These are phyloP conservation scores for Zoysia japonica DNA, from an alignment of 176 grass and related monocot species.

Conservation along the genomic window DNA sequence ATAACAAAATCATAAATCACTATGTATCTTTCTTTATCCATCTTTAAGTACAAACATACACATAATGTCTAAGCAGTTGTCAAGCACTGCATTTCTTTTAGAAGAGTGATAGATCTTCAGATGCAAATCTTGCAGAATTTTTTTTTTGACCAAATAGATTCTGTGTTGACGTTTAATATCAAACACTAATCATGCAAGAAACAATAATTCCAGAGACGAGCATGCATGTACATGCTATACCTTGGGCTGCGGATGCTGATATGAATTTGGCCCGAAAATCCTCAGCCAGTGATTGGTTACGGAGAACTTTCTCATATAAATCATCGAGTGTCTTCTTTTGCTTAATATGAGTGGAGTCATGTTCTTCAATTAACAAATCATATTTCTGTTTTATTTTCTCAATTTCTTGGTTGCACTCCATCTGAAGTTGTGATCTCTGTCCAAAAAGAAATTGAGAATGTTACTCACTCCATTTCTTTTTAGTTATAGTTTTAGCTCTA, in stretches of 20 bases:
- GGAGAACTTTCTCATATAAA: slow-evolving; percentile 64
- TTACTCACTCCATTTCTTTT: too few species aligned
- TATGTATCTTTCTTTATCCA: not conserved
- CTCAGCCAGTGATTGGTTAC: slow-evolving; percentile 82
- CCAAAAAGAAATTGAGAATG: slow-evolving; percentile 23
- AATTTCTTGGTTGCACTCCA: slow-evolving; percentile 65
- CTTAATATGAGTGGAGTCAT: slow-evolving; percentile 56
- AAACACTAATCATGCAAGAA: slow-evolving; percentile 22
- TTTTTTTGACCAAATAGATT: not conserved
- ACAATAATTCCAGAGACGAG: slow-evolving; percentile 30
- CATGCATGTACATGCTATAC: slow-evolving; percentile 34
- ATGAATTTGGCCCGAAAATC: slow-evolving; percentile 92
- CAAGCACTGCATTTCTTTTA: not conserved
- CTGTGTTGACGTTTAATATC: not conserved
- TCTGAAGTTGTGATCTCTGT: slow-evolving; percentile 62
- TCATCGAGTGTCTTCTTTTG: slow-evolving; percentile 55
- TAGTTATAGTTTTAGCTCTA: too few species aligned
- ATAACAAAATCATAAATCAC: slow-evolving; percentile 1
- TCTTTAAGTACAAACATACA: slow-evolving; percentile 12
- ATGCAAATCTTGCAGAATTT: not conserved
- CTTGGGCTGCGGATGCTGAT: slow-evolving; percentile 50
- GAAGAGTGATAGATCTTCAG: not conserved
- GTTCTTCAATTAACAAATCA: slow-evolving; percentile 65
- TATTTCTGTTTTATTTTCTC: slow-evolving; percentile 72
- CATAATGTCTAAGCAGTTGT: not conserved